phyloP scores from a whole-genome alignment of 495 filamentous ascomycete species.

The Staphylotrichum longicolle region DNA sequence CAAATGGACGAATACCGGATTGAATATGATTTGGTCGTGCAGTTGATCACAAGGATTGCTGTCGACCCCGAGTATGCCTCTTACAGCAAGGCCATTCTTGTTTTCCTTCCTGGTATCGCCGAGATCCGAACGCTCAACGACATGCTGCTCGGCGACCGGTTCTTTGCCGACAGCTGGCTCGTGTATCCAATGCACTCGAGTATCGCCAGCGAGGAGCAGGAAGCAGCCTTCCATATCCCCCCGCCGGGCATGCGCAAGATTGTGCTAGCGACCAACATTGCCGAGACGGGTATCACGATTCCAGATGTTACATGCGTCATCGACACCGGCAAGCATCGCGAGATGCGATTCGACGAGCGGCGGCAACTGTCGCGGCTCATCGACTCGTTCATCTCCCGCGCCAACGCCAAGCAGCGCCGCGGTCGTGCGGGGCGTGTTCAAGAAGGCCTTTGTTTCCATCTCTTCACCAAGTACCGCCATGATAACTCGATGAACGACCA shows the following conservation, averaged over 20 bases:
- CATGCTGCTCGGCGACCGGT: constrained; percentile 66
- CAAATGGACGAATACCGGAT: constrained; percentile 85
- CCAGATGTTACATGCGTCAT: constrained; percentile 95
- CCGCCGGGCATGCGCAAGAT: constrained; percentile 82
- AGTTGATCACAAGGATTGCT: constrained; percentile 70
- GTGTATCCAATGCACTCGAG: constrained; percentile 88
- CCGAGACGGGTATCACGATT: constrained; percentile 96
- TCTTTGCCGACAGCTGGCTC: constrained; percentile 68
- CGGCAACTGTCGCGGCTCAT: constrained; percentile 85
- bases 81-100: constrained; percentile 85
- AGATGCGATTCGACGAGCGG: constrained; percentile 92
- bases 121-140: constrained; percentile 89
- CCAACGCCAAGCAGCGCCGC: constrained; percentile 90
- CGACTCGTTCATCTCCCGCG: constrained; percentile 88
- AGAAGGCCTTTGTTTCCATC: constrained; percentile 88
- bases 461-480: constrained; percentile 86
- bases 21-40: constrained; percentile 76
- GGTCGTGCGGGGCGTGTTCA: constrained; percentile 96
- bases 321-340: constrained; percentile 91
- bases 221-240: constrained; percentile 82
- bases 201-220: constrained; percentile 94
- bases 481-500: constrained; percentile 78
- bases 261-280: constrained; percentile 93
- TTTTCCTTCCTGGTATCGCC: constrained; percentile 93
- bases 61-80: constrained; percentile 57